Percentiles rank a stretch among this genome's conserved stretches.
phyloP scores from a whole-genome alignment of 257 asterid genomes.

The Petunia axillaris region DNA sequence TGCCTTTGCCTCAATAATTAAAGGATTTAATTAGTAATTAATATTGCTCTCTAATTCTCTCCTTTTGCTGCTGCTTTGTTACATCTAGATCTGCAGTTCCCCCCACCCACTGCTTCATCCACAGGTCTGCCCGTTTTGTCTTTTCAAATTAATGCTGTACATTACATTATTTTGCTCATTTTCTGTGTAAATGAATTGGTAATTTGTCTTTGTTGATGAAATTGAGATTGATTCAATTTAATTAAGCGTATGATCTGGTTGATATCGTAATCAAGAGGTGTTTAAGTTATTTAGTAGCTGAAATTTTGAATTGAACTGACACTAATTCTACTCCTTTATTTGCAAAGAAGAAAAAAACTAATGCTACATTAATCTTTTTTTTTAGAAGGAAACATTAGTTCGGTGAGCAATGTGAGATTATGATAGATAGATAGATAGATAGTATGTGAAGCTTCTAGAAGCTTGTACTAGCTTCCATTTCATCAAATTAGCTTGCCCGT shows the following conservation, averaged over 20 bases:
- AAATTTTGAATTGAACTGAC: neutral
- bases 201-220: neutral
- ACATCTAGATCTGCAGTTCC: conserved; percentile 27
- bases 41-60: neutral
- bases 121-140: neutral
- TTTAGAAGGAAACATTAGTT: too few species aligned
- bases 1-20: neutral
- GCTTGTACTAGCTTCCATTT: neutral
- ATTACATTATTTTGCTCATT: neutral
- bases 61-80: neutral
- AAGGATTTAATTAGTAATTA: neutral
- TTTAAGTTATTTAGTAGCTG: neutral
- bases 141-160: neutral
- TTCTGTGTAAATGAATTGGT: neutral
- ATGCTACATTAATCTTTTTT: neutral
- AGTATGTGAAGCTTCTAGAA: neutral
- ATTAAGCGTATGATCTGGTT: conserved; percentile 8
- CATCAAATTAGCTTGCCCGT: neutral
- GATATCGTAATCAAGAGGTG: neutral
- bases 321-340: neutral
- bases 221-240: conserved; percentile 4
- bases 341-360: neutral
- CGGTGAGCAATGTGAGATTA: neutral
- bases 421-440: neutral
- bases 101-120: conserved; percentile 20